Evolutionary conservation across 2,329 filamentous ascomycete genomes (phyloP), one percentile per base, ranked within the genome.

Genomic region (Cytospora chrysosperma): DNA sequence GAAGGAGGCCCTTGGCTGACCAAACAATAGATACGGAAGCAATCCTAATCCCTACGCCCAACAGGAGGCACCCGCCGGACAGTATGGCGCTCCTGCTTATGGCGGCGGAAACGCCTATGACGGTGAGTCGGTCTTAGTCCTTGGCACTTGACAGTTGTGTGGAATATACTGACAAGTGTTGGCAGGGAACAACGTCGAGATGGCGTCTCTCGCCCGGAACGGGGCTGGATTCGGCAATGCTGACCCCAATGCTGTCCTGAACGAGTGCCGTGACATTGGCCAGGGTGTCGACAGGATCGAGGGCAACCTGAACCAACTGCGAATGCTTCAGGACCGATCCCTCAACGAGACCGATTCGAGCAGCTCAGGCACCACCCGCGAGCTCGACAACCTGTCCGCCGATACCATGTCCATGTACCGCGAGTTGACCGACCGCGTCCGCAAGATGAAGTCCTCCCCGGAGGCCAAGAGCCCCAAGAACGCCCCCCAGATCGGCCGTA

Each of bases 401-500:
- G 88, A 94, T 68, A 94, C 93, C 69, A 96, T 96, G 88, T 85
- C 85, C 58, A 82, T 88, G 61, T 97, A 96, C 81, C 88, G 91
- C 67, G 85, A 84, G 65, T 85, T 98, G 63, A 91, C 90, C 62
- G 87, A 89, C 59, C 89, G 91, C 59, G 88, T 97, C 68, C 91
- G 90, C 77, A 82, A 84, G 67, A 85, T 97, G 79, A 97, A 97
- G 82, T 88, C 88, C 69, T 88, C 89, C 70, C 89, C 88, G 49
- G 92, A 93, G 65, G 88, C 90, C 28, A 85, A 86, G 64, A 86
- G 86, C 67, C 81, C 88, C 52, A 87, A 87, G 73, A 95, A 96
- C 76, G 84, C 85, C 61, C 84, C 89, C 37, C 93, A 97, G 76
- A 89, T 97, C 68, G 89, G 89, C 70, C 88, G 88, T 63, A 86